Evolutionary conservation across 192 early-diverging fungal species (phyloP).

Genomic region (Entrophospora sp.): DNA sequence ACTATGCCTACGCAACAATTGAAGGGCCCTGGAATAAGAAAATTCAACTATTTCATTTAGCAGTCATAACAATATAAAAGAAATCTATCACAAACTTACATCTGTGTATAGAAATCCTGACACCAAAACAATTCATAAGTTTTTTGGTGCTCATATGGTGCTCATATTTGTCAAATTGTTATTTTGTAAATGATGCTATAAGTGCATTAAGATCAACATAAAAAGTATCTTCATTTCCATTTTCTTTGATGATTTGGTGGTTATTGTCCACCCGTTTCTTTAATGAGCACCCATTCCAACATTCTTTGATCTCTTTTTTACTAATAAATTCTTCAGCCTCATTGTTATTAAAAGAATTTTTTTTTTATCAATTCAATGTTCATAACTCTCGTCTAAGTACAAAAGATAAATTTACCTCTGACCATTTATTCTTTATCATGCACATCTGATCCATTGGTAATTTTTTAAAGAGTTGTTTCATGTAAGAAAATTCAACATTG

Average conservation of each 20-base stretch:
- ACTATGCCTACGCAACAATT: neutral
- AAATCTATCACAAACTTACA: neutral
- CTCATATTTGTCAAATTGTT: slow-evolving; percentile 5
- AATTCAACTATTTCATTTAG: neutral
- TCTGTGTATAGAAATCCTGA: slow-evolving; percentile 5
- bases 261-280: neutral
- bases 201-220: slow-evolving; percentile 13
- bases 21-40: neutral
- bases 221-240: neutral
- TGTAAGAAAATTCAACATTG: neutral
- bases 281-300: neutral
- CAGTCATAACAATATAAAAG: neutral
- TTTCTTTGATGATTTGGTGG: neutral
- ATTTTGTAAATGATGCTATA: neutral
- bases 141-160: too few species aligned
- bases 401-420: slow-evolving; percentile 10
- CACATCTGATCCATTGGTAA: neutral
- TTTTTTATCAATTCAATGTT: neutral
- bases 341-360: neutral
- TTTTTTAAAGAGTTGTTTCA: neutral
- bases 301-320: slow-evolving; percentile 4
- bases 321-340: neutral
- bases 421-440: neutral
- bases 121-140: slow-evolving; percentile 16
- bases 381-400: neutral